Evolutionary conservation across 805 yeast genomes (phyloP).

Genomic region (Saccharomycopsis olivae): DNA sequence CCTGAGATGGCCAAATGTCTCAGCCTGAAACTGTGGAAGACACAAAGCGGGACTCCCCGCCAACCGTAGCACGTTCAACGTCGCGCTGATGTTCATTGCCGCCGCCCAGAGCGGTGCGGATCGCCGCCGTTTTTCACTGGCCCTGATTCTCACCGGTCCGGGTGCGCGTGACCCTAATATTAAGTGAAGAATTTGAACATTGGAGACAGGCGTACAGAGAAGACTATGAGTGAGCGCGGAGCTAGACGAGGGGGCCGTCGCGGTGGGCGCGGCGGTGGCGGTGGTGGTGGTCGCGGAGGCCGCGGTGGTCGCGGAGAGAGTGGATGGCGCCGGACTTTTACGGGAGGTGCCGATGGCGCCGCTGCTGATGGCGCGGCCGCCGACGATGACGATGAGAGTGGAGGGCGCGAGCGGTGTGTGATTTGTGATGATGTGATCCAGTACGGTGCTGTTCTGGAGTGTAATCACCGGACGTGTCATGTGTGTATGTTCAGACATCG

Average conservation of each 20-base stretch:
- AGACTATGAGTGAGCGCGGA: no score
- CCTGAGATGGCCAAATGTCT: constrained; percentile 42
- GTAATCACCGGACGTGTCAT: constrained; percentile 81
- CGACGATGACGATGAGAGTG: constrained; percentile 18
- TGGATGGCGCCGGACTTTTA: no score
- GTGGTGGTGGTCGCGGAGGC: constrained; percentile 1
- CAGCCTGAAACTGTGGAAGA: constrained; percentile 48
- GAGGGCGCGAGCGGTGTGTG: constrained; percentile 46
- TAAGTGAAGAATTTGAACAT: no score
- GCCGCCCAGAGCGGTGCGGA: no score
- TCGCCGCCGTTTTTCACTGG: no score
- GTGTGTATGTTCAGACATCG: constrained; percentile 74
- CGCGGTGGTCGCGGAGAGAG: not conserved
- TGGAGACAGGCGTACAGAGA: no score
- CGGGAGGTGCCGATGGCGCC: no score
- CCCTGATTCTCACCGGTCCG: no score
- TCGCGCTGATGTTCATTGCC: constrained; percentile 77
- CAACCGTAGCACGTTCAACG: constrained; percentile 53
- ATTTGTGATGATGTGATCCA: constrained; percentile 71
- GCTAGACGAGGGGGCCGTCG: no score
- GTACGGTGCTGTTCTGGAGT: constrained; percentile 65
- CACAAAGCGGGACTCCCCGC: constrained; percentile 56
- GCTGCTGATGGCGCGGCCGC: no score
- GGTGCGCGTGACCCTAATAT: no score
- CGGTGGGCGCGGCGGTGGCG: not conserved